Base-by-base conservation (phyloP, 495 filamentous ascomycete species). In the Viridothelium virens region DNA sequence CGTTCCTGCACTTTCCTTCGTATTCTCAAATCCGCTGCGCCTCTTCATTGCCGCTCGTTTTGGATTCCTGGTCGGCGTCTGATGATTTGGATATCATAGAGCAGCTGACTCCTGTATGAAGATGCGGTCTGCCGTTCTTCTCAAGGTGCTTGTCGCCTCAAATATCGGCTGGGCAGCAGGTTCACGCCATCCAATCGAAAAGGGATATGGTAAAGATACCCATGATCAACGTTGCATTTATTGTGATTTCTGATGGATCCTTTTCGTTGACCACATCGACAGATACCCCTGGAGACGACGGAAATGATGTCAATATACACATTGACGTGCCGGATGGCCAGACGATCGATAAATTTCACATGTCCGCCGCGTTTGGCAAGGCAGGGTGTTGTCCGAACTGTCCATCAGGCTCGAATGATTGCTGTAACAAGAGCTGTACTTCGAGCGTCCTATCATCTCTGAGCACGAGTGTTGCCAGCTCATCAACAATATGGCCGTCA, bases 161-260 rank as follows among this genome's bases (percentile, higher is more conserved):
- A 59, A 59, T 9, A 36, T 59, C 18, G 18, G 25, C 5, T 59
- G 53, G 25, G 53, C 53, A 33, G 53, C 53, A 59, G 25, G 14
- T 2, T 14, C 53, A 9, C 31, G 5, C 10, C 18, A 34, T 59
- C 25, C 11, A 7, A 3, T 9, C 3, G 3, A 36, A 10, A 59
- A 59, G 36, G 53, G 53, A 59, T 36, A 59, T 59, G 53, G 53
- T 59, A 59, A 59, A 53, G 41, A 46, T 16, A 53, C 48, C 5
- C 9, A 53, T 53, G 14, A 11, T 36, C 7, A 18, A 7, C 14
- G n/a, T 31, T 59, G 53, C 2, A 36, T n/a, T 59, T 59, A 59
- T 53, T 53, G 12, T 18, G 48, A 18, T 18, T 12, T 18, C 5
- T 11, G 25, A 53, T 53, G 25, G 5, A 14, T 53, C 0, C 48